These are phyloP conservation scores for Quercus phellos DNA, from an alignment of 331 rosid genomes.

Conservation along the genomic window DNA sequence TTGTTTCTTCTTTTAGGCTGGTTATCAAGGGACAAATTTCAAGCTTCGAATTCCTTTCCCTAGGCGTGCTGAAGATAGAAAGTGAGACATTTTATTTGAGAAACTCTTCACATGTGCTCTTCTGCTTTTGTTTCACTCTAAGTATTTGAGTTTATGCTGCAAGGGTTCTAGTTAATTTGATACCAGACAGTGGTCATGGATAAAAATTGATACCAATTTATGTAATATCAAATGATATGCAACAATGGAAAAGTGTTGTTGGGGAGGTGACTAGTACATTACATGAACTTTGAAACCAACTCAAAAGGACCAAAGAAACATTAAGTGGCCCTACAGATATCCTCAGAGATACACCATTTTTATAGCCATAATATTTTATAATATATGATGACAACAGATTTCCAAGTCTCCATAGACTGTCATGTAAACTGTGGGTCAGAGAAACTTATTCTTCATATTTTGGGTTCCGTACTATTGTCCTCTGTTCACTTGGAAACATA, in stretches of 20 bases:
- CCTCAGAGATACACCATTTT: too few relatives aligned
- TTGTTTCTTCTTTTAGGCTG: constrained; percentile 44
- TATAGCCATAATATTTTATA: not conserved
- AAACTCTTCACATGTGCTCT: constrained; percentile 3
- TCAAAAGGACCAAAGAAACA: too few relatives aligned
- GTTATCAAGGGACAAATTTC: constrained; percentile 59
- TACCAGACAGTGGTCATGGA: not conserved
- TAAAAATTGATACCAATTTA: not conserved
- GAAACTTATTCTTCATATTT: not conserved
- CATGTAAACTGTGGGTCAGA: not conserved
- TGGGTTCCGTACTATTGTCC: not conserved
- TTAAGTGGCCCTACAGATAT: too few relatives aligned
- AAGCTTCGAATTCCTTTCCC: constrained; percentile 94
- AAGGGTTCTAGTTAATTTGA: not conserved
- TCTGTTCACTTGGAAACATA: not conserved
- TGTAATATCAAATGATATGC: not conserved
- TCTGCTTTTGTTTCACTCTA: constrained; percentile 9
- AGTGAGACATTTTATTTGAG: constrained; percentile 51
- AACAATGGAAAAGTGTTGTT: too few relatives aligned
- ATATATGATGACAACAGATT: not conserved
- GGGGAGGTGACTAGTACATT: too few relatives aligned
- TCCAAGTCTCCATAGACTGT: not conserved
- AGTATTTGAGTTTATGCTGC: not conserved
- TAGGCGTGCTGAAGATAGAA: constrained; percentile 80
- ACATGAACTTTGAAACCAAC: too few relatives aligned